Evolutionary conservation across 495 filamentous ascomycete species (phyloP).

Genomic region (Penicillium desertorum): DNA sequence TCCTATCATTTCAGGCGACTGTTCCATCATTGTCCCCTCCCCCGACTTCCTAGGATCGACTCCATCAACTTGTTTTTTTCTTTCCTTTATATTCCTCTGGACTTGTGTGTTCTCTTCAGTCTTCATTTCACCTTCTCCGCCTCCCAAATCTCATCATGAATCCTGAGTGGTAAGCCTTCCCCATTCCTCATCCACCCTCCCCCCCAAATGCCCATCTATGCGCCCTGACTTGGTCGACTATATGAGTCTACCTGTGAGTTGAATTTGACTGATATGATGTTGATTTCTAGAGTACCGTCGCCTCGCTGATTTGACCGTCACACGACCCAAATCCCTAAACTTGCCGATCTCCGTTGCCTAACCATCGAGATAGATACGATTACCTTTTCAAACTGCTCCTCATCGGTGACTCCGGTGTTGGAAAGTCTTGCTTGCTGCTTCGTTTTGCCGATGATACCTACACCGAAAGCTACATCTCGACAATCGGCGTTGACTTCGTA

Average conservation of each 20-base stretch:
- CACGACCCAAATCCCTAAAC: slow-evolving; percentile 9
- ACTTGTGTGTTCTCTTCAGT: not conserved
- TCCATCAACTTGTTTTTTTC: slow-evolving; percentile 11
- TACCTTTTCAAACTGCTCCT: slow-evolving; percentile 99
- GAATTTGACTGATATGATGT: slow-evolving; percentile 9
- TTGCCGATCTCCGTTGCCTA: slow-evolving; percentile 27
- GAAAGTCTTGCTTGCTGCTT: slow-evolving; percentile 97
- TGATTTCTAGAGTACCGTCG: slow-evolving; percentile 25
- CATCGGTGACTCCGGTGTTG: slow-evolving; percentile 99
- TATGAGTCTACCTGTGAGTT: not conserved
- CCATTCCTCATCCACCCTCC: slow-evolving; percentile 13
- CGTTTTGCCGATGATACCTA: slow-evolving; percentile 99
- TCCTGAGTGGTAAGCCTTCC: slow-evolving; percentile 81
- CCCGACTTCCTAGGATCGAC: slow-evolving; percentile 10
- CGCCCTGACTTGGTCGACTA: slow-evolving; percentile 5
- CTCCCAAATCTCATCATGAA: slow-evolving; percentile 65
- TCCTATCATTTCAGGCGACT: slow-evolving; percentile 39
- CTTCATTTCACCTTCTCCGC: not conserved
- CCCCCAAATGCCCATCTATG: slow-evolving; percentile 10
- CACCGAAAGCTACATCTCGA: slow-evolving; percentile 99
- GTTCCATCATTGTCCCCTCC: slow-evolving; percentile 21
- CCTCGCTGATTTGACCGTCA: slow-evolving; percentile 1
- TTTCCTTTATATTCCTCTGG: slow-evolving; percentile 3
- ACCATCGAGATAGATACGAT: slow-evolving; percentile 76
- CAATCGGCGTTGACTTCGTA: slow-evolving; percentile 99